These are phyloP conservation scores for Medicago lupulina DNA, from an alignment of 306 rosid species.

Conservation along the genomic window DNA sequence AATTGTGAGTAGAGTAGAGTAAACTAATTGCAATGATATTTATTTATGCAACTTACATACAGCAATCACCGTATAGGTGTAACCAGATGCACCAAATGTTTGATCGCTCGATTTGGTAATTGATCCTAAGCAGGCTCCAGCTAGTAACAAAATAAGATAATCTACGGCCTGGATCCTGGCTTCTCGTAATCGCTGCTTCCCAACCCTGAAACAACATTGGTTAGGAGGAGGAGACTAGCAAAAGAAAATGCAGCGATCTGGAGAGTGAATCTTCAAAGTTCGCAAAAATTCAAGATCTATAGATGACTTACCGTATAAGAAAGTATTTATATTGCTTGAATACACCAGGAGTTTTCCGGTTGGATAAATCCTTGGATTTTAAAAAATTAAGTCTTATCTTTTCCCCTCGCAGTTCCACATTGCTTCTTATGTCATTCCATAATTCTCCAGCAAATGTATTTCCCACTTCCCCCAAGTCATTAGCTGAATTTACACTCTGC, in stretches of 20 bases:
- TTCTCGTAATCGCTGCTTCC: conserved; percentile 91
- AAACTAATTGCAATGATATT: conserved; percentile 5
- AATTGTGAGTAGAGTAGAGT: conserved; percentile 28
- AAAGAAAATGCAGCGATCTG: conserved; percentile 5
- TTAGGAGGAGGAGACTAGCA: conserved; percentile 37
- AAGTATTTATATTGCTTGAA: conserved; percentile 81
- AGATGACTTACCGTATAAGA: conserved; percentile 71
- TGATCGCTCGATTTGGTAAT: conserved; percentile 69
- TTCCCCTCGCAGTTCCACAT: conserved; percentile 66
- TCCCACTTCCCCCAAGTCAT: conserved; percentile 49
- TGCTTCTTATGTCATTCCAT: conserved; percentile 81
- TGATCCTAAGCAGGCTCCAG: conserved; percentile 97
- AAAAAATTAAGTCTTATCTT: conserved; percentile 68
- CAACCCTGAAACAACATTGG: conserved; percentile 59
- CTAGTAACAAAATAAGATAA: conserved; percentile 88
- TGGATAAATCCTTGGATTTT: conserved; percentile 78
- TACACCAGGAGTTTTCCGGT: conserved; percentile 76
- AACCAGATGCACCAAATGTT: conserved; percentile 76
- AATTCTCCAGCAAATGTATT: conserved; percentile 82
- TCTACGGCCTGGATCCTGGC: conserved; percentile 84
- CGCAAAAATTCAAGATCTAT: not conserved
- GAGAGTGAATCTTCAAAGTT: conserved; percentile 30
- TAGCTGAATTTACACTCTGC: conserved; percentile 38
- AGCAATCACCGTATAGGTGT: conserved; percentile 86
- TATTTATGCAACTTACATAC: conserved; percentile 70